Base-by-base conservation (phyloP, 805 yeast genomes). In the Wickerhamomyces ciferrii region DNA sequence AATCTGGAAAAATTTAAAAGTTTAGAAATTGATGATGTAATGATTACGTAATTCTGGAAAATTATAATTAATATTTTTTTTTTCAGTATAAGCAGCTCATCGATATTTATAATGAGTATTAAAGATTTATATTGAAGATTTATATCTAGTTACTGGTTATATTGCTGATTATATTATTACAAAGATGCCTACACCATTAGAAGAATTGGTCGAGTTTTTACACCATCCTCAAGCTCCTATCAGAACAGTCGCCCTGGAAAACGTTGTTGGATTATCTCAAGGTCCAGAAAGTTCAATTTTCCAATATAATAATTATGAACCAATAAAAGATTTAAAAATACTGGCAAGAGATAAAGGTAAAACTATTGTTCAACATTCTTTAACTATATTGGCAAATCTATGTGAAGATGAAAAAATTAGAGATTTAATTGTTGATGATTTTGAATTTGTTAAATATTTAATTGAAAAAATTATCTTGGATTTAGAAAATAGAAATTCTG, bases 171-270 rank as follows among this genome's bases (percentile, higher is more conserved):
- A n/a, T n/a, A n/a, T n/a, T n/a, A n/a, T n/a, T n/a, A n/a, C n/a
- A n/a, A 36, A 25, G 15, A 78, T 77, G 82, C 72, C 79, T 3
- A 52, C 75, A 10, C 80, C 78, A 59, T 59, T 79, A 19, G 78
- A 76, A 60, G 82, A 78, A 54, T 70, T 91, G 39, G 96, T 89
- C 20, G 80, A 75, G 42, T 90, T 91, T 60, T 71, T 91, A 50
- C 96, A 87, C 62, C 79, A 92, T 8, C 84, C 87, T 2, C 88
- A 85, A 59, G 83, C 86, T 2, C 84, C 84, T 11, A 87, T 89
- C 29, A 80, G 84, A 48, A 88, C 84, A 55, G 83, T 90, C 47
- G 97, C 97, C 0, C 70, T 91, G 42, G 94, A 87, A 56, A 83
- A 89, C 61, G 65, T 90, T 45, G 89, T 88, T 13, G 95, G 91